These are phyloP conservation scores for Eucalyptus pauciflora DNA, from an alignment of 345 rosid species.

Conservation along the genomic window DNA sequence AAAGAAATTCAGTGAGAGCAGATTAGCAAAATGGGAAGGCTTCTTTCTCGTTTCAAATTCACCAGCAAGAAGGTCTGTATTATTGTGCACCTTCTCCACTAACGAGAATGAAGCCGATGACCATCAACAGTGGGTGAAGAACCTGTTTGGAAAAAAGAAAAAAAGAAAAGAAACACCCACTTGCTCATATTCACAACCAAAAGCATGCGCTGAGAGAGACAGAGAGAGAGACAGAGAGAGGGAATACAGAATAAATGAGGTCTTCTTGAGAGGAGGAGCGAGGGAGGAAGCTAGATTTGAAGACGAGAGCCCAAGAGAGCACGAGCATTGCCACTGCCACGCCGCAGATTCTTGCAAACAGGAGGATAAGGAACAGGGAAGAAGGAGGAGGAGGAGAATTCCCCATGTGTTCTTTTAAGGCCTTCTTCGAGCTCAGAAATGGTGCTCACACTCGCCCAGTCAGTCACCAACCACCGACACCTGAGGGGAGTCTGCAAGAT, in stretches of 20 bases:
- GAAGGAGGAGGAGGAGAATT: not conserved
- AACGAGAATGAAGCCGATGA: conserved; percentile 80
- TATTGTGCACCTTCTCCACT: conserved; percentile 72
- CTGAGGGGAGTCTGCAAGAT: not conserved
- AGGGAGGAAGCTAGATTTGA: conserved; percentile 53
- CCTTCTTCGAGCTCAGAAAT: not conserved
- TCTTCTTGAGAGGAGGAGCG: conserved; percentile 34
- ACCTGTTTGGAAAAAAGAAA: conserved; percentile 17
- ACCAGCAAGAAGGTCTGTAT: not conserved
- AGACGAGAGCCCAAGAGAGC: conserved; percentile 59
- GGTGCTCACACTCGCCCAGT: not conserved
- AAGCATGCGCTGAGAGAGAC: not conserved
- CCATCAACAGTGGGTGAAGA: conserved; percentile 85
- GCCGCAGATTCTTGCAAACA: conserved; percentile 62
- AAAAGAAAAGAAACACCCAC: not conserved
- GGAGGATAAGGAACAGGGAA: conserved; percentile 24
- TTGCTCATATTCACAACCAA: not conserved
- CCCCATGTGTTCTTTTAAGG: not conserved
- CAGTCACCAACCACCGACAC: not conserved
- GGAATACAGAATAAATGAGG: conserved; percentile 52
- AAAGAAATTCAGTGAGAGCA: not conserved
- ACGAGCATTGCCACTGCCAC: conserved; percentile 43
- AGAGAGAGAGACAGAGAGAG: not conserved
- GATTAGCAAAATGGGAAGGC: not conserved
- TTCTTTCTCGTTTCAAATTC: not conserved